phyloP scores from a whole-genome alignment of 257 asterid genomes.

The Capsicum pubescens region DNA sequence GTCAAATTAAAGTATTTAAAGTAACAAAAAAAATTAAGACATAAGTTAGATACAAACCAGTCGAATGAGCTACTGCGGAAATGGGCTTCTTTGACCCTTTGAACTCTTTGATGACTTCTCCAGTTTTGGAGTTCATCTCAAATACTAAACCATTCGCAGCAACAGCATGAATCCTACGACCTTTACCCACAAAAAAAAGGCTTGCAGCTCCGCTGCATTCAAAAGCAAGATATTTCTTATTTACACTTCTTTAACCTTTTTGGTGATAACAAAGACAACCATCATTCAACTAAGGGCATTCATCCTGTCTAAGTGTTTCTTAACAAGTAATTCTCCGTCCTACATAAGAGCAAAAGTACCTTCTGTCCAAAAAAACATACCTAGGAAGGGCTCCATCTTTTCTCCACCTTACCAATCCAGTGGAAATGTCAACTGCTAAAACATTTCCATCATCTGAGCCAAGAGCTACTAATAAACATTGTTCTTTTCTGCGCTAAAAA shows the following conservation, averaged over 20 bases:
- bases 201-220: conserved; percentile 40
- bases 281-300: neutral
- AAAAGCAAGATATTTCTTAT: conserved; percentile 18
- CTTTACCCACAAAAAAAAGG: conserved; percentile 36
- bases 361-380: conserved; percentile 22
- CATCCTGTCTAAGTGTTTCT: conserved; percentile 6
- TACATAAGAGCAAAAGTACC: neutral
- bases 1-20: conserved; percentile 21
- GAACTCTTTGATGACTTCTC: conserved; percentile 40
- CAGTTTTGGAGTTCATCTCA: conserved; percentile 40
- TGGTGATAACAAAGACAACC: neutral
- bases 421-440: conserved; percentile 32
- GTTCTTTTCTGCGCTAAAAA: conserved; percentile 40
- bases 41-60: conserved; percentile 34
- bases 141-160: conserved; percentile 35
- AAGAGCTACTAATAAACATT: conserved; percentile 38
- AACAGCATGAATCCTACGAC: conserved; percentile 34
- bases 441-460: conserved; percentile 41
- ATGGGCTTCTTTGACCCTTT: conserved; percentile 38
- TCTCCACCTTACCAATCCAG: conserved; percentile 41
- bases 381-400: conserved; percentile 36
- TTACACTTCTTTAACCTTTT: neutral
- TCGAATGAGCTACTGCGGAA: conserved; percentile 30
- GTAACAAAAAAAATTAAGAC: neutral
- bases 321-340: conserved; percentile 12